phyloP scores from a whole-genome alignment of 2,329 filamentous ascomycete genomes.

The Fusarium nygamai region DNA sequence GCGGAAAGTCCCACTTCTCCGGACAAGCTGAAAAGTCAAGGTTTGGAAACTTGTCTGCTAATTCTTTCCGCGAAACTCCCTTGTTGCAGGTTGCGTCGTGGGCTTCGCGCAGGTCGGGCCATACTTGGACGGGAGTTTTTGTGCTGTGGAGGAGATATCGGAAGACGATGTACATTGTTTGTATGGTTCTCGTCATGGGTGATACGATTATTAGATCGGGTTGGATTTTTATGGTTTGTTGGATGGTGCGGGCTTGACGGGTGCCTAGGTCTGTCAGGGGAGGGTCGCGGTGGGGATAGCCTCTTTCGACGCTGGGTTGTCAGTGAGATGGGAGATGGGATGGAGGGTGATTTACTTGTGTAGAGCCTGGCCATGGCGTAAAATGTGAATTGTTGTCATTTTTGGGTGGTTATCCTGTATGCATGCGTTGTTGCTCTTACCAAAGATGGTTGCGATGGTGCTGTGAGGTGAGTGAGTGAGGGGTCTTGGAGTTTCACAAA shows the following conservation, averaged over 20 bases:
- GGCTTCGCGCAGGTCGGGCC: conserved; percentile 38
- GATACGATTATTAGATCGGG: conserved; percentile 26
- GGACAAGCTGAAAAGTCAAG: conserved; percentile 33
- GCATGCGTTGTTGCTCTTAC: neutral
- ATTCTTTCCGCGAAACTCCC: conserved; percentile 19
- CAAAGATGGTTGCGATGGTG: neutral
- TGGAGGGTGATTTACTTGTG: conserved; percentile 3
- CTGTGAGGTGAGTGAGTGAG: neutral
- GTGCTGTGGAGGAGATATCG: neutral
- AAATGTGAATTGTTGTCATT: conserved; percentile 23
- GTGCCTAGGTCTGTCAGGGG: conserved; percentile 25
- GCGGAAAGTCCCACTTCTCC: conserved; percentile 33
- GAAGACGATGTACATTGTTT: conserved; percentile 36
- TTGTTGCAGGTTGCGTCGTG: conserved; percentile 41
- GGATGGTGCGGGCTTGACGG: conserved; percentile 9
- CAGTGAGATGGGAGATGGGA: neutral
- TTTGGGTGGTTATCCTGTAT: neutral
- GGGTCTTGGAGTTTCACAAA: neutral
- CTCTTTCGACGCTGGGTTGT: conserved; percentile 23
- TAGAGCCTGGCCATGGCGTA: conserved; percentile 25
- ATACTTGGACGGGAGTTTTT: conserved; percentile 25
- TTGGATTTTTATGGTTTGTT: neutral
- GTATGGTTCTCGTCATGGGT: conserved; percentile 32
- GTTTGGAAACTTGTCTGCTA: conserved; percentile 28
- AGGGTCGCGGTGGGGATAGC: conserved; percentile 30